Base-by-base conservation (phyloP, 495 filamentous ascomycete species). In the Pyronema domesticum region DNA sequence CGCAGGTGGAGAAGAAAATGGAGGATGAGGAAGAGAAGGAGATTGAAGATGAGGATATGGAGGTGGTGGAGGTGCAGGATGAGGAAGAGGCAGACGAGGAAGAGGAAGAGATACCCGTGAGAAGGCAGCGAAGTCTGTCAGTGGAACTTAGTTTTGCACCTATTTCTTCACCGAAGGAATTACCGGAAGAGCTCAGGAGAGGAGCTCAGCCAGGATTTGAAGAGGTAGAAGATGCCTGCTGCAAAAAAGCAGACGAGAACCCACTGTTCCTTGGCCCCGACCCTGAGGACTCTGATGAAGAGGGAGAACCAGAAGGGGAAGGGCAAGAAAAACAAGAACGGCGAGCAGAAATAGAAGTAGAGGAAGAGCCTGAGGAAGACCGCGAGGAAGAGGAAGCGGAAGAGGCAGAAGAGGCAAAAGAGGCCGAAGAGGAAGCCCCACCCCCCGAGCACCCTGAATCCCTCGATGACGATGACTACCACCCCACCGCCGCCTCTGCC, bases 401-500 rank as follows among this genome's bases (percentile, higher is more conserved):
- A 37, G 57, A 71, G 9, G 65, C 30, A 47, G 53, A 65, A 34
- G 70, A n/a, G n/a, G n/a, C n/a, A n/a, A n/a, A 70, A 37, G 57
- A 71, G 9, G 65, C 30, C 42, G 53, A 65, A 34, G 70, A 76
- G 19, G 69, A 71, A 9, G 73, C 80, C 23, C 74, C 76, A 59
- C 67, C n/a, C 3, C 47, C 19, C 1, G 47, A 36, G 34, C 34
- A 11, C 1, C 34, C 23, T 1, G 52, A 84, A 44, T 71, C 78
- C 39, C 79, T 82, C 55, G 73, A 73, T 15, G 73, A 79, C 48
- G 79, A 82, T 59, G 84, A 79, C 11, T 51, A 44, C 15, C 44
- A 49, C 15, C 53, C 49, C n/a, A 13, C 43, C 3, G 48, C 58
- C 18, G 54, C 52, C 37, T 46, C 34, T 8, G 33, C 44, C 17